phyloP scores from a whole-genome alignment of 2,329 filamentous ascomycete genomes.

The Calonectria ilicicola region DNA sequence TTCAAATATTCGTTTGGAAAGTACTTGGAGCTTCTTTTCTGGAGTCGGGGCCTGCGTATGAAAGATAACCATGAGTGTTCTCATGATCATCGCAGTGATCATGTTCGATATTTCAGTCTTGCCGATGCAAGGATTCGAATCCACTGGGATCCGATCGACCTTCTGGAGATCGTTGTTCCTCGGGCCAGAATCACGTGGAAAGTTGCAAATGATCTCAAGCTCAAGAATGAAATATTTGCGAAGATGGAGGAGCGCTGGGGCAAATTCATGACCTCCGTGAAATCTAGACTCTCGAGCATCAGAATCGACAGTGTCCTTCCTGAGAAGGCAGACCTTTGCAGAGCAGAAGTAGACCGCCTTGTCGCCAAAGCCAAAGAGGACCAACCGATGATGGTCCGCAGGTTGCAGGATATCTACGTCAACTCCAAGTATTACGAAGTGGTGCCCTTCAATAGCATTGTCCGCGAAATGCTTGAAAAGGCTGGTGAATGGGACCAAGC shows the following conservation, averaged over 20 bases:
- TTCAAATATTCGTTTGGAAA: slow-evolving; percentile 99
- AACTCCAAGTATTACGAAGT: slow-evolving; percentile 97
- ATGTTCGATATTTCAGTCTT: slow-evolving; percentile 92
- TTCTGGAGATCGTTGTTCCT: slow-evolving; percentile 95
- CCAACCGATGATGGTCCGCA: slow-evolving; percentile 77
- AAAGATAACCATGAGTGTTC: slow-evolving; percentile 79
- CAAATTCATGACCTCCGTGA: slow-evolving; percentile 90
- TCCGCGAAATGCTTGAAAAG: slow-evolving; percentile 92
- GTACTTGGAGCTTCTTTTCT: slow-evolving; percentile 97
- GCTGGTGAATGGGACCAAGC: slow-evolving; percentile 93
- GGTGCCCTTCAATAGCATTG: slow-evolving; percentile 89
- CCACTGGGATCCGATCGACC: slow-evolving; percentile 91
- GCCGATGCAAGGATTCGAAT: slow-evolving; percentile 87
- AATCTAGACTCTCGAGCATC: slow-evolving; percentile 85
- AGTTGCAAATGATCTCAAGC: slow-evolving; percentile 89
- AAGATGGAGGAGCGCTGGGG: slow-evolving; percentile 85
- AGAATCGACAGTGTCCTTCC: slow-evolving; percentile 91
- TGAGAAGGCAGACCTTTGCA: slow-evolving; percentile 87
- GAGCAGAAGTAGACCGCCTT: slow-evolving; percentile 82
- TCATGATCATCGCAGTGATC: slow-evolving; percentile 92
- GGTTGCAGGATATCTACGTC: slow-evolving; percentile 91
- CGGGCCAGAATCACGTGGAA: slow-evolving; percentile 95
- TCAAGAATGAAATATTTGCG: slow-evolving; percentile 92
- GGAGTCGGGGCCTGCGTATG: slow-evolving; percentile 85
- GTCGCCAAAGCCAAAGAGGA: slow-evolving; percentile 87